Evolutionary conservation across 257 asterid genomes (phyloP).

Genomic region (Paraleonurus japonicus): DNA sequence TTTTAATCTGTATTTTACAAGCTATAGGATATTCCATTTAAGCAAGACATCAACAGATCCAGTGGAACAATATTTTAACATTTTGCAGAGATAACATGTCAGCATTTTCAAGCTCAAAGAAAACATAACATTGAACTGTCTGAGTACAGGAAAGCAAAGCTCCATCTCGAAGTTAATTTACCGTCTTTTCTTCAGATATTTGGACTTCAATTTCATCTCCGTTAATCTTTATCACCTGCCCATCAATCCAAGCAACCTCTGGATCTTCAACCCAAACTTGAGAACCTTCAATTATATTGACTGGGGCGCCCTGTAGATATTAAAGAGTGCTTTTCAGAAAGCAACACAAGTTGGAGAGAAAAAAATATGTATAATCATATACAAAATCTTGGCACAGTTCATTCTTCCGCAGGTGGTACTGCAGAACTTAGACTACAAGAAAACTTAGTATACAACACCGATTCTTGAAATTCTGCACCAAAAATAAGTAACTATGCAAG

Average conservation of each 20-base stretch:
- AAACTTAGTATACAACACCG: constrained; percentile 10
- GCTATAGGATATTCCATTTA: not conserved
- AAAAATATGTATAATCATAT: not conserved
- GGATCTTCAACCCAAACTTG: constrained; percentile 83
- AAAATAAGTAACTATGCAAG: not conserved
- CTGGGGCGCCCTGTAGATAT: constrained; percentile 65
- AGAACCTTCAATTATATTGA: constrained; percentile 68
- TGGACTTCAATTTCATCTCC: constrained; percentile 59
- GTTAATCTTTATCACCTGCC: constrained; percentile 55
- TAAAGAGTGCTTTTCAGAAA: constrained; percentile 21
- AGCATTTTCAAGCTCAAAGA: not conserved
- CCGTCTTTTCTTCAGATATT: constrained; percentile 61
- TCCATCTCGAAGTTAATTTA: constrained; percentile 29
- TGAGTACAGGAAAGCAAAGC: not conserved
- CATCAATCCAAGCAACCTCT: constrained; percentile 69
- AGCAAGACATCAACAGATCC: not conserved
- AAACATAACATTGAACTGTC: not conserved
- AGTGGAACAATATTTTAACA: constrained; percentile 2
- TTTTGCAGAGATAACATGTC: not conserved
- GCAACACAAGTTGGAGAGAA: constrained; percentile 1
- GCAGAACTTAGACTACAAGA: constrained; percentile 12
- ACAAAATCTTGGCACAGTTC: not conserved
- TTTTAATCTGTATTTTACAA: not conserved
- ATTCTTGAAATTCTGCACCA: not conserved
- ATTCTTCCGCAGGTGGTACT: not conserved